Base-by-base conservation (phyloP, 805 yeast genomes). In the Candida xiaguanensis region DNA sequence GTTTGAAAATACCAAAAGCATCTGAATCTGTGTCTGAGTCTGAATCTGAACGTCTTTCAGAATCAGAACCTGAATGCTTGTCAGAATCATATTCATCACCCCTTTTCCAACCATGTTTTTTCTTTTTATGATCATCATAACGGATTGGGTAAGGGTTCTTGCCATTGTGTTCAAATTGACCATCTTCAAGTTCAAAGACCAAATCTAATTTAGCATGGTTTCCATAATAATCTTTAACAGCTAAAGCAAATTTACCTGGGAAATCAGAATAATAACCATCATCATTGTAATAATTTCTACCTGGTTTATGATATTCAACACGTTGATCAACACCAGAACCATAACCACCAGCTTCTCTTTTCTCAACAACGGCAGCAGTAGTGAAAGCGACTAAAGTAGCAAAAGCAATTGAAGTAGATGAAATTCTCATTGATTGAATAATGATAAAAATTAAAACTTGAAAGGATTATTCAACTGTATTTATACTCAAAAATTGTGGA, bases 311-410 rank as follows among this genome's bases (percentile, higher is more conserved):
- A 13, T 31, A 11, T 8, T 31, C 24, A 5, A 12, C 14, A 7
- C 5, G 20, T 4, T 20, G n/a, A n/a, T n/a, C n/a, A n/a, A n/a
- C n/a, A n/a, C n/a, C n/a, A n/a, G n/a, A n/a, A n/a, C n/a, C 36
- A 24, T 33, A 33, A 4, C 36, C 36, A 22, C 28, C 36, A 24
- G 36, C 36, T 22, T 33, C 36, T 24, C 36, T 33, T 33, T 33
- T 33, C 13, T 33, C 29, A 33, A 33, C 29, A 15, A 14, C 24
- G 7, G 36, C 28, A 15, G 36, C 36, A 33, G 36, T 15, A 11
- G 29, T 5, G 14, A 33, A 33, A 33, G 22, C 20, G 20, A 26
- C 29, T 19, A 23, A 33, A 33, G 15, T n/a, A 33, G 29, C 15
- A 5, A 33, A 33, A 33, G 29, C 26, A 31, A 31, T 20, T 31